Evolutionary conservation across 352 stramenopile genomes (phyloP), one percentile per base, ranked within the genome.

Genomic region (Phytopythium delawarense): DNA sequence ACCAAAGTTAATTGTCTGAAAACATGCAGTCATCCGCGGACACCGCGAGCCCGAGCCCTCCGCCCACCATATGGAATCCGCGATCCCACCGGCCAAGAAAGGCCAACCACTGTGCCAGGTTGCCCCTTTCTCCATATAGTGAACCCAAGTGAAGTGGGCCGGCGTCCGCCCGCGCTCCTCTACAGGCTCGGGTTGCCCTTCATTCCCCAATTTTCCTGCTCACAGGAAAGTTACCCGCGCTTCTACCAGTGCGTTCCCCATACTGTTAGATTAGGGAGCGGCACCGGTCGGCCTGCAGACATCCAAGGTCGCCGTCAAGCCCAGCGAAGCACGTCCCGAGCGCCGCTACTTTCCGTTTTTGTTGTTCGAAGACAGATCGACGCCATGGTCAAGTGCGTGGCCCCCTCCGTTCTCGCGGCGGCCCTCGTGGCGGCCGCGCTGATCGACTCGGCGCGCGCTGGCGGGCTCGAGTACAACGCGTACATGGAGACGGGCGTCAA

Each of bases 131-230:
- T 18, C 37, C 13, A 18, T 18, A 18, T 55, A 55, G 25, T n/a
- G 28, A 39, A 55, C 25, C 25, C 16, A 23, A 39, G 11, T 32
- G 32, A 20, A 37, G 9, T 9, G 32, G 5, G 4, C 32, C 32
- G 32, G 32, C 32, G 32, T 37, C 32, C 32, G 32, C 5, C 32
- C 32, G 32, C 32, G 1, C 50, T 57, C 50, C 50, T 57, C 50
- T 57, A 57, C 50, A 25, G 18, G 50, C 28, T 30, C 15, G 7
- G 50, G 49, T 50, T 50, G 44, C n/a, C n/a, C 7, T 50, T 49
- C 67, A 74, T 70, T 71, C 63, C 39, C 42, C 57, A 74, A 74
- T 71, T 74, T 71, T 71, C 67, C 63, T 67, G 40, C 57, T 57
- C 60, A 44, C 62, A 65, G 67, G 59, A 71, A 71, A 68, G 59